Conservation (phyloP, 805 yeast genomes). For the Kodamaea kaohsiungensis region DNA sequence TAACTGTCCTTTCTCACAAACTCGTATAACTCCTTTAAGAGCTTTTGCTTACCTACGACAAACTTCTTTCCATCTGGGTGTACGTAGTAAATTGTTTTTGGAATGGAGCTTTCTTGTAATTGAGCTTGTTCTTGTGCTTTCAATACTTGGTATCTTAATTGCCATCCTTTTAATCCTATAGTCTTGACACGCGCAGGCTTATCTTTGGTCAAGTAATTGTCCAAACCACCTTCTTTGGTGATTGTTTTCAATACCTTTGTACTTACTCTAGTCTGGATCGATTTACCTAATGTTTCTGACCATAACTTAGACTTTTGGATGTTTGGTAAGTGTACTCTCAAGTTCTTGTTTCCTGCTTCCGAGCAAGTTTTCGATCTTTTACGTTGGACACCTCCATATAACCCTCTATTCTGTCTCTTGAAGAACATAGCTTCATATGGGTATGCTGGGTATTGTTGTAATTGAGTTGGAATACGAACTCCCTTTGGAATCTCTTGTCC, state of each 20-base stretch:
- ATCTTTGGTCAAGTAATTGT: conserved; percentile 82
- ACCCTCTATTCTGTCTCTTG: conserved; percentile 84
- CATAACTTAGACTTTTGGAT: conserved; percentile 73
- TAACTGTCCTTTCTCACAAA: conserved; percentile 47
- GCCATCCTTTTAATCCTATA: conserved; percentile 92
- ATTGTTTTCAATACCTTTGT: conserved; percentile 84
- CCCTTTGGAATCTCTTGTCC: conserved; percentile 37
- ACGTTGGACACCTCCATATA: conserved; percentile 86
- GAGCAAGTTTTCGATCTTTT: conserved; percentile 77
- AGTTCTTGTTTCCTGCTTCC: conserved; percentile 71
- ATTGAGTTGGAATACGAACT: conserved; percentile 23
- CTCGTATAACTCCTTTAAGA: conserved; percentile 56
- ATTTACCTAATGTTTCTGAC: conserved; percentile 73
- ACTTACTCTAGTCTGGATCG: conserved; percentile 61
- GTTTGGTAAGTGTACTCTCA: conserved; percentile 80
- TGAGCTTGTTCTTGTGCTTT: conserved; percentile 41
- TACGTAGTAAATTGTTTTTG: conserved; percentile 46
- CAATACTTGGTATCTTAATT: conserved; percentile 74
- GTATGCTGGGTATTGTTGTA: conserved; percentile 29
- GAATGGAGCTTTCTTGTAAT: conserved; percentile 34
- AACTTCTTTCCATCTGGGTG: conserved; percentile 49
- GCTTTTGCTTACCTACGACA: conserved; percentile 63
- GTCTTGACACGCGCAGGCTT: conserved; percentile 89
- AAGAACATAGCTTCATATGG: conserved; percentile 75
- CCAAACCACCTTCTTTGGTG: conserved; percentile 93